A percentile compares a stretch with the other conserved stretches of the same genome.
phyloP scores from a whole-genome alignment of 768 basidiomycete species.

The Stropharia rugosoannulata region DNA sequence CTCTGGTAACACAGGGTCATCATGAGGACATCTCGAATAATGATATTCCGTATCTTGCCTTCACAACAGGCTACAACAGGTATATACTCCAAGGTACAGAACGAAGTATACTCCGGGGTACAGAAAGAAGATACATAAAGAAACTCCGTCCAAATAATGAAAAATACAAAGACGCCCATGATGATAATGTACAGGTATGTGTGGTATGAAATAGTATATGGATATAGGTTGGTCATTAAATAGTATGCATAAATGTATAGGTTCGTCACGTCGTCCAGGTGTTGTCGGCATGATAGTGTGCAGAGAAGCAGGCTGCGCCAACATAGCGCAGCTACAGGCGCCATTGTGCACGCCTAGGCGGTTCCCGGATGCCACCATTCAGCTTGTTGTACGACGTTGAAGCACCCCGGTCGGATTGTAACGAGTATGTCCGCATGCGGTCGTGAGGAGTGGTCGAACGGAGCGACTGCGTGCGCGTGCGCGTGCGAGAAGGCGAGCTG shows the following conservation, averaged over 20 bases:
- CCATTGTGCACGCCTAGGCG: constrained; percentile 15
- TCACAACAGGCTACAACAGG: too few species aligned
- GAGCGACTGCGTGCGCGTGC: constrained; percentile 10
- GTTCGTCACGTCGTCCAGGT: background rate
- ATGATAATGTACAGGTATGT: constrained; percentile 19
- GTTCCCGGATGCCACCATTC: background rate
- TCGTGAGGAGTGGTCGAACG: background rate
- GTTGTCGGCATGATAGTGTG: background rate
- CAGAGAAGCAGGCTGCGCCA: background rate
- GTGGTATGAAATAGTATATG: constrained; percentile 4
- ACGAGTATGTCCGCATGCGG: background rate
- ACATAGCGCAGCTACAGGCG: background rate
- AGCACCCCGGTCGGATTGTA: background rate
- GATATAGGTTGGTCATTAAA: constrained; percentile 9
- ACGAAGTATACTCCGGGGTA: background rate
- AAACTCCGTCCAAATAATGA: background rate
- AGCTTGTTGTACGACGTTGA: background rate
- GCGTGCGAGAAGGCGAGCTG: constrained; percentile 1
- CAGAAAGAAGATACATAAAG: background rate
- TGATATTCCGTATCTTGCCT: too few species aligned
- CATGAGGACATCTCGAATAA: too few species aligned
- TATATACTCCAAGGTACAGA: background rate
- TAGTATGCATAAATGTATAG: constrained; percentile 5
- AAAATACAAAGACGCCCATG: constrained; percentile 12
- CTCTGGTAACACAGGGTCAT: too few species aligned